Conservation (phyloP, 768 basidiomycete genomes). For the Rhizopogon vinicolor region DNA sequence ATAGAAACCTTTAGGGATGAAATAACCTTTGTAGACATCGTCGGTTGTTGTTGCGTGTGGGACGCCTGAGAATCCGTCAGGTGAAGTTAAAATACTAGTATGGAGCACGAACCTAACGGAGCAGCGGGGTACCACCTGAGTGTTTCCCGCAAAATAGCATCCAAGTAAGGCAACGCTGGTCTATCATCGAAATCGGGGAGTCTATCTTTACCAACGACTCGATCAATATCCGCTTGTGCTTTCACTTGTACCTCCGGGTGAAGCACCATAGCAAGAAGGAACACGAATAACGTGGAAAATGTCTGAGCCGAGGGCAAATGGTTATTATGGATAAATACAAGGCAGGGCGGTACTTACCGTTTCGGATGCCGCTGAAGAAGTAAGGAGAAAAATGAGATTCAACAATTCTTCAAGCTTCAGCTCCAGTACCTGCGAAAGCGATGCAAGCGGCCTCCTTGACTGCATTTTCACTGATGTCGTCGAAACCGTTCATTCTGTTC, state of each 20-base stretch:
- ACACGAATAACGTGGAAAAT: slow-evolving; percentile 1
- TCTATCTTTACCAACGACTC: slow-evolving; percentile 14
- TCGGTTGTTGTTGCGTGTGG: slow-evolving; percentile 7
- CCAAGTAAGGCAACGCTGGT: slow-evolving; percentile 7
- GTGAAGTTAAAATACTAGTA: neutral
- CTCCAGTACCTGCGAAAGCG: slow-evolving; percentile 7
- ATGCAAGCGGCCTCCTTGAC: slow-evolving; percentile 7
- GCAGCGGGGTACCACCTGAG: slow-evolving; percentile 9
- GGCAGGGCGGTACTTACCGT: neutral
- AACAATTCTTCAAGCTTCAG: neutral
- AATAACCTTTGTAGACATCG: slow-evolving; percentile 11
- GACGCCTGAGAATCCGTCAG: neutral
- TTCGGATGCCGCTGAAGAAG: slow-evolving; percentile 4
- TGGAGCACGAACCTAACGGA: slow-evolving; percentile 6
- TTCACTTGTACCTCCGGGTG: slow-evolving; percentile 9
- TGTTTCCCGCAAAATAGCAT: slow-evolving; percentile 11
- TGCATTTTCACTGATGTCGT: neutral
- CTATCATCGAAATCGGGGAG: slow-evolving; percentile 10
- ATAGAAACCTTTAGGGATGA: slow-evolving; percentile 12
- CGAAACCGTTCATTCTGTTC: too few relatives aligned
- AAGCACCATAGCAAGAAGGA: slow-evolving; percentile 14
- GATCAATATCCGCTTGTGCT: slow-evolving; percentile 19
- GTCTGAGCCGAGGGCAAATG: slow-evolving; percentile 2
- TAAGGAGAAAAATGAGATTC: neutral
- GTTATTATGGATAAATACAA: neutral